Evolutionary conservation across 2,329 filamentous ascomycete species (phyloP), one percentile per base, ranked within the genome.

Genomic region (Sordariomycetes sp.): DNA sequence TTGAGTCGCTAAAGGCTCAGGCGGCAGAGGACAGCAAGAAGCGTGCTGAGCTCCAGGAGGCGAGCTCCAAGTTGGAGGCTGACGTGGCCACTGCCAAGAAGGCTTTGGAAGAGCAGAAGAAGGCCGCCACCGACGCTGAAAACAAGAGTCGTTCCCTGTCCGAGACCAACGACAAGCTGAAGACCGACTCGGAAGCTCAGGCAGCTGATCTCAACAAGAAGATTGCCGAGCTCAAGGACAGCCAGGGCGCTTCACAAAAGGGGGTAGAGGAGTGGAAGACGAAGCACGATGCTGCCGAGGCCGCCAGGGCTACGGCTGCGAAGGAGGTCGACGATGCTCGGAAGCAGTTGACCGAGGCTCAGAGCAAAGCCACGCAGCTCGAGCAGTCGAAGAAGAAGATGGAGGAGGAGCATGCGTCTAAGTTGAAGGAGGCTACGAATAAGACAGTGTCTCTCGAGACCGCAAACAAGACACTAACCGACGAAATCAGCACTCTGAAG

Each of bases 341-440:
- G 5, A 52, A 53, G 45, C 51, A 46, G 30, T 44, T 56, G 29
- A 49, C 57, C 11, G 52, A 54, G 15, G 45, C 48, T 19, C 51
- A 57, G 30, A 34, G 54, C n/a, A 43, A 44, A 5, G 41, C 52
- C 15, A 43, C 53, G 6, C 48, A 55, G 38, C 43, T 34, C 21
- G 61, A 57, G 38, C 62, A 78, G 52, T 70, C 68, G 3, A 76
- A 82, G 51, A 49, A 46, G 18, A 76, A 74, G 69, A 58, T 82
- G 25, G 25, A 28, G 25, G 25, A 8, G 8, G 25, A 28, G 3
- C 25, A 28, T 16, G 25, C 25, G n/a, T 8, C 25, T n/a, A n/a
- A 28, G n/a, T 8, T 28, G 4, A 28, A 28, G 25, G 25, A 28
- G 25, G 25, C 25, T 16, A 14, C 25, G n/a, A 16, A n/a, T 16